phyloP scores from a whole-genome alignment of 768 basidiomycete species.

The Tylopilus plumbeoviolaceoides region DNA sequence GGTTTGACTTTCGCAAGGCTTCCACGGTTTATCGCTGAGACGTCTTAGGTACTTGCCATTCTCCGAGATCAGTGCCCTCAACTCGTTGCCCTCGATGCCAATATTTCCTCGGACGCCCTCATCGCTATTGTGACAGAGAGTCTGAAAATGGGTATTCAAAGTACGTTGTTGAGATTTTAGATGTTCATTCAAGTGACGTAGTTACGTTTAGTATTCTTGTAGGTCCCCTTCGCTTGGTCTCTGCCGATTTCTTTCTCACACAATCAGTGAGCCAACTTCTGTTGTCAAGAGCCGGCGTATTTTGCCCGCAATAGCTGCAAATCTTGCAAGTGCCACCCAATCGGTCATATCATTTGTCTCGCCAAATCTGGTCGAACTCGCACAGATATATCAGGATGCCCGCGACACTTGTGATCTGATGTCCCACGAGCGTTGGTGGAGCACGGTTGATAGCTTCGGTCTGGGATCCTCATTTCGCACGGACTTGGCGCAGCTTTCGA shows the following conservation, averaged over 20 bases:
- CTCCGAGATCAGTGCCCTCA: conserved; percentile 47
- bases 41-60: conserved; percentile 46
- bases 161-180: conserved; percentile 37
- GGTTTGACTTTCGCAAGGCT: not conserved
- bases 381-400: conserved; percentile 51
- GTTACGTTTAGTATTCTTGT: conserved; percentile 66
- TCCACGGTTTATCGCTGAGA: not conserved
- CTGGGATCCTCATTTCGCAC: conserved; percentile 65
- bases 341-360: conserved; percentile 69
- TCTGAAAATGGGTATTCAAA: conserved; percentile 40
- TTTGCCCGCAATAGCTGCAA: conserved; percentile 53
- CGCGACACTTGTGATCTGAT: conserved; percentile 46
- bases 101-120: conserved; percentile 56
- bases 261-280: conserved; percentile 87
- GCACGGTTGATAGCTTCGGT: conserved; percentile 54
- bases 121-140: conserved; percentile 50
- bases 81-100: conserved; percentile 74
- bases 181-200: conserved; percentile 1
- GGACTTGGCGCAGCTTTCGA: conserved; percentile 60
- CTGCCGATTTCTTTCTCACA: conserved; percentile 5
- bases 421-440: conserved; percentile 61
- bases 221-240: conserved; percentile 23
- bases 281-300: conserved; percentile 73
- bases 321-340: conserved; percentile 27
- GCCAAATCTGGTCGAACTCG: conserved; percentile 82